Evolutionary conservation across 2,329 filamentous ascomycete species (phyloP).

Genomic region (Trichoderma gracile): DNA sequence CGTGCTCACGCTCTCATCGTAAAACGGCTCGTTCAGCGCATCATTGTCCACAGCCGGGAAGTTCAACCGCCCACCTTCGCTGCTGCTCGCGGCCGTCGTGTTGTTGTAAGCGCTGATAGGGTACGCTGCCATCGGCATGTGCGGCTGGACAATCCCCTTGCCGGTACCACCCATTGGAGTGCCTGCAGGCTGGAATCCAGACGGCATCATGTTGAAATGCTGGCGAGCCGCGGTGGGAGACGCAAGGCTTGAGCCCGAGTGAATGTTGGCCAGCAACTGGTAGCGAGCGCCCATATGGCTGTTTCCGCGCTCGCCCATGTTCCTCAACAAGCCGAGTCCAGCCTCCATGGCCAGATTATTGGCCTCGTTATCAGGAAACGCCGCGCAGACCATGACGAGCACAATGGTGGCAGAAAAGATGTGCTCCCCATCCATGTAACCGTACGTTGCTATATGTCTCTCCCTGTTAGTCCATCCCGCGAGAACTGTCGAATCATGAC

Average conservation of each 20-base stretch:
- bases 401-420: conserved; percentile 56
- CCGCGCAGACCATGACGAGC: conserved; percentile 55
- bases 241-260: conserved; percentile 32
- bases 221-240: conserved; percentile 14
- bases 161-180: background rate
- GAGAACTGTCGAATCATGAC: no score
- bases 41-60: conserved; percentile 37
- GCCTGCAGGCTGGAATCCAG: background rate
- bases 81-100: background rate
- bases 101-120: conserved; percentile 14
- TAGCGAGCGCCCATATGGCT: conserved; percentile 43
- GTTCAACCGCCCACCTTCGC: conserved; percentile 23
- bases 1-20: conserved; percentile 33
- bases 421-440: conserved; percentile 59
- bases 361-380: conserved; percentile 48
- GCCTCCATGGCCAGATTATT: conserved; percentile 49
- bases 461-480: no score
- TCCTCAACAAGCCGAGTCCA: conserved; percentile 47
- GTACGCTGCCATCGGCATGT: conserved; percentile 23
- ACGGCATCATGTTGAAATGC: conserved; percentile 13
- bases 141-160: background rate
- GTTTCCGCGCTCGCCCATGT: conserved; percentile 56
- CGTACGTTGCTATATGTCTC: conserved; percentile 48
- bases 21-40: conserved; percentile 35
- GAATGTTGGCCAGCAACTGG: conserved; percentile 35